These are phyloP conservation scores for Saururus chinensis DNA, from an alignment of 164 flowering plant genomes.

Conservation along the genomic window DNA sequence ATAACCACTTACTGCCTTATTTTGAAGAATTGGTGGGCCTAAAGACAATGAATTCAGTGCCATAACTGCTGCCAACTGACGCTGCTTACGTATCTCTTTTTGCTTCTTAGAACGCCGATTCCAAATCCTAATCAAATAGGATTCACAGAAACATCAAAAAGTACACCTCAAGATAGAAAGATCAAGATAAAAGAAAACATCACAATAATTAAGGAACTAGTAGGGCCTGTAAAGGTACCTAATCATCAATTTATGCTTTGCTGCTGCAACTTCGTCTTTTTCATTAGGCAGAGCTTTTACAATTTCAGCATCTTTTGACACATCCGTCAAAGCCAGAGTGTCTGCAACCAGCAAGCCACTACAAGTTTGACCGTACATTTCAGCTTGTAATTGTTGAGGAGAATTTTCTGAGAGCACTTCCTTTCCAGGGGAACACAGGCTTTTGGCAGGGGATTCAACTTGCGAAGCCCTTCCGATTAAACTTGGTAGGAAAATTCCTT, in stretches of 20 bases:
- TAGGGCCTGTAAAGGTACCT: slow-evolving; percentile 30
- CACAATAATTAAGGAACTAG: slow-evolving; percentile 3
- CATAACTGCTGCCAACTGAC: slow-evolving; percentile 52
- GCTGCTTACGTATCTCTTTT: slow-evolving; percentile 53
- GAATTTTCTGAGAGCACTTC: slow-evolving; percentile 6
- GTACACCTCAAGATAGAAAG: background rate
- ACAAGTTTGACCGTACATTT: background rate
- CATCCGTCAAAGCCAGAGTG: background rate
- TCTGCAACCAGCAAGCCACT: background rate
- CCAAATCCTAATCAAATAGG: slow-evolving; percentile 59
- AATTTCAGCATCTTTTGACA: slow-evolving; percentile 13
- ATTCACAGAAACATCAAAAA: background rate
- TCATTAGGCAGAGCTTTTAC: slow-evolving; percentile 13
- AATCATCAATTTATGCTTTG: slow-evolving; percentile 66
- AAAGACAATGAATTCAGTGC: slow-evolving; percentile 63
- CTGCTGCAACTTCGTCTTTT: slow-evolving; percentile 53
- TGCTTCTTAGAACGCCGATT: slow-evolving; percentile 42
- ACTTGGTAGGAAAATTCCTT: slow-evolving; percentile 11
- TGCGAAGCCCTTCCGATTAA: slow-evolving; percentile 12
- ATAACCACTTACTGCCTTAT: slow-evolving; percentile 33
- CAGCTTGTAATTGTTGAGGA: background rate
- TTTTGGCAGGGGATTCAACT: background rate
- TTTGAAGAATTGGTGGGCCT: slow-evolving; percentile 56
- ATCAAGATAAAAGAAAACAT: background rate
- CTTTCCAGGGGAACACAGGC: background rate